A percentile compares a stretch with the other conserved stretches of the same genome.
Conservation (phyloP, 2,329 filamentous ascomycete species). For the Didymella sp. region DNA sequence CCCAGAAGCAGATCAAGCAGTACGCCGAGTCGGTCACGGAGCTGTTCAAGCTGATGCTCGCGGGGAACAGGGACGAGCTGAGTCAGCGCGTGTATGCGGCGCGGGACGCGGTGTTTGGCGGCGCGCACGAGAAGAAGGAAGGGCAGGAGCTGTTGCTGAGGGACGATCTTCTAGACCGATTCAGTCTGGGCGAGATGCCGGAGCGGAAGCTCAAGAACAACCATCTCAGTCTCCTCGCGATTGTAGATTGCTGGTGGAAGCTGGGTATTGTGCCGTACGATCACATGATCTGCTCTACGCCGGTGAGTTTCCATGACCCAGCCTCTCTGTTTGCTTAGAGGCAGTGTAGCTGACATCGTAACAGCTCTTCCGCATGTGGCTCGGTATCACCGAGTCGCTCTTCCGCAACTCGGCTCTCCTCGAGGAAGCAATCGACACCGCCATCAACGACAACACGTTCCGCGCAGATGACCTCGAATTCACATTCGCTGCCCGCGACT, state of each 20-base stretch:
- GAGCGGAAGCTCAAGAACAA: slow-evolving; percentile 82
- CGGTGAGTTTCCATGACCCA: slow-evolving; percentile 57
- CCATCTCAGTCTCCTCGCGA: slow-evolving; percentile 89
- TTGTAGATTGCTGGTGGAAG: slow-evolving; percentile 98
- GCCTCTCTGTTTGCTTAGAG: not conserved
- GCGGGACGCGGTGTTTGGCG: slow-evolving; percentile 71
- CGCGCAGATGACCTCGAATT: slow-evolving; percentile 97
- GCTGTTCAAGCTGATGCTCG: slow-evolving; percentile 96
- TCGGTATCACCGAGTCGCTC: slow-evolving; percentile 95
- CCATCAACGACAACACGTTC: slow-evolving; percentile 88
- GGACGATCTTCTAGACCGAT: slow-evolving; percentile 85
- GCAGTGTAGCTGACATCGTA: not conserved
- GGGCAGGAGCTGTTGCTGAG: slow-evolving; percentile 71
- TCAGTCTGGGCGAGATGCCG: slow-evolving; percentile 77
- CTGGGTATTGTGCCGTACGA: slow-evolving; percentile 95
- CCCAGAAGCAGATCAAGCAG: slow-evolving; percentile 89
- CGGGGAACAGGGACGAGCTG: slow-evolving; percentile 78
- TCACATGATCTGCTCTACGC: slow-evolving; percentile 99
- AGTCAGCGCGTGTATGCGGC: slow-evolving; percentile 78
- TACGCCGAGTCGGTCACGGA: slow-evolving; percentile 93
- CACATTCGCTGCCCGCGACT: slow-evolving; percentile 93
- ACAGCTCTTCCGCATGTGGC: slow-evolving; percentile 86
- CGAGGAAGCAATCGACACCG: slow-evolving; percentile 83
- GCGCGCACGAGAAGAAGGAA: slow-evolving; percentile 58
- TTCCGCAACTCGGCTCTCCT: slow-evolving; percentile 84